Conservation (phyloP, 352 stramenopile species). For the Paralagenidium karlingii region DNA sequence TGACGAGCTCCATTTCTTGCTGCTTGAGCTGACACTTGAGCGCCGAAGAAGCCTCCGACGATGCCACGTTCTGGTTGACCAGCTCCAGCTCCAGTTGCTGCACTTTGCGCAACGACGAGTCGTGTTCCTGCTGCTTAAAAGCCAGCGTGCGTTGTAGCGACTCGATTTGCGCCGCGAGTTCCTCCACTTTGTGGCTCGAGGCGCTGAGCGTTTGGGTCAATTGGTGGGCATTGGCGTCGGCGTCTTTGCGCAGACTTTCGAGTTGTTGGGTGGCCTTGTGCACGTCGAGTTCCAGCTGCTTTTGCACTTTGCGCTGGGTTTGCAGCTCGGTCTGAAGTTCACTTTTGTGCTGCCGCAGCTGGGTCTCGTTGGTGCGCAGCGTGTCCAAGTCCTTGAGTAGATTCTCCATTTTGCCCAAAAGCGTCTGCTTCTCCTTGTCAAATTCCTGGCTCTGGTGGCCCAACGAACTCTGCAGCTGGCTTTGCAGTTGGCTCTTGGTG, state of each 20-base stretch:
- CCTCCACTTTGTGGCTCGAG: constrained; percentile 22
- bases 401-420: constrained; percentile 49
- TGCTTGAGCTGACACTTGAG: constrained; percentile 22
- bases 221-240: constrained; percentile 20
- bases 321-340: constrained; percentile 22
- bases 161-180: constrained; percentile 25
- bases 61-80: background rate
- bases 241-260: constrained; percentile 38
- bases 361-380: constrained; percentile 23
- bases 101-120: constrained; percentile 20
- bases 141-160: constrained; percentile 18
- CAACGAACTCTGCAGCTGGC: too few species aligned
- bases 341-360: constrained; percentile 47
- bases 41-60: constrained; percentile 19
- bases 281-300: constrained; percentile 25
- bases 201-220: constrained; percentile 25
- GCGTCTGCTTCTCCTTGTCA: constrained; percentile 31
- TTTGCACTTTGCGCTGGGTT: constrained; percentile 13
- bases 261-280: constrained; percentile 26
- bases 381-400: constrained; percentile 33
- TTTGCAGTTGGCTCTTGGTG: too few species aligned
- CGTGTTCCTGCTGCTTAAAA: constrained; percentile 10
- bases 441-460: constrained; percentile 10
- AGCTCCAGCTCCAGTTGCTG: constrained; percentile 19
- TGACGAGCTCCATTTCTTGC: constrained; percentile 20